phyloP scores from a whole-genome alignment of 176 grass and related monocot genomes.

The Carex myosuroides region DNA sequence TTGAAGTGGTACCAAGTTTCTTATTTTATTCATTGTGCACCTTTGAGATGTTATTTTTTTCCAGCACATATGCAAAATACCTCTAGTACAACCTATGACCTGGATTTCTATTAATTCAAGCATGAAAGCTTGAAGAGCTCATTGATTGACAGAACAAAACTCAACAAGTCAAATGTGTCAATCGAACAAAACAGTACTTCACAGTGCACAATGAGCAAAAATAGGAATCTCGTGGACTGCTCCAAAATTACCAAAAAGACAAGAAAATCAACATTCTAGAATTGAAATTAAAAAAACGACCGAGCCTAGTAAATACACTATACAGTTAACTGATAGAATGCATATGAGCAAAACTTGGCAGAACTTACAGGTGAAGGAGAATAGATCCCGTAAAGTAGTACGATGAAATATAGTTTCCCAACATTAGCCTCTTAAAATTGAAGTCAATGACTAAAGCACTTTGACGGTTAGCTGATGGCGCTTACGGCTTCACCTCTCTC shows the following conservation, averaged over 20 bases:
- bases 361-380: slow-evolving; percentile 55
- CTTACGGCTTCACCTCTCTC: slow-evolving; percentile 41
- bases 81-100: background rate
- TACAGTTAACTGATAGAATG: background rate
- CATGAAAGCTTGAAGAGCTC: background rate
- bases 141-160: background rate
- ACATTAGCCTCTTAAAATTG: slow-evolving; percentile 11
- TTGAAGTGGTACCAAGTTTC: background rate
- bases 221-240: background rate
- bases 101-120: background rate
- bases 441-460: slow-evolving; percentile 30
- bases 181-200: background rate
- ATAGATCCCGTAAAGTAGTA: slow-evolving; percentile 29
- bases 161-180: background rate
- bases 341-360: background rate
- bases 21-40: slow-evolving; percentile 2
- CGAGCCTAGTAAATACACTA: background rate
- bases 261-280: background rate
- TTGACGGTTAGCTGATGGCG: slow-evolving; percentile 57
- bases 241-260: background rate
- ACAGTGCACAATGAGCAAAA: background rate
- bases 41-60: background rate
- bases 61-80: background rate
- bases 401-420: slow-evolving; percentile 15
- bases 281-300: background rate